phyloP scores from a whole-genome alignment of 495 filamentous ascomycete species.

The Trichocladium antarcticum region DNA sequence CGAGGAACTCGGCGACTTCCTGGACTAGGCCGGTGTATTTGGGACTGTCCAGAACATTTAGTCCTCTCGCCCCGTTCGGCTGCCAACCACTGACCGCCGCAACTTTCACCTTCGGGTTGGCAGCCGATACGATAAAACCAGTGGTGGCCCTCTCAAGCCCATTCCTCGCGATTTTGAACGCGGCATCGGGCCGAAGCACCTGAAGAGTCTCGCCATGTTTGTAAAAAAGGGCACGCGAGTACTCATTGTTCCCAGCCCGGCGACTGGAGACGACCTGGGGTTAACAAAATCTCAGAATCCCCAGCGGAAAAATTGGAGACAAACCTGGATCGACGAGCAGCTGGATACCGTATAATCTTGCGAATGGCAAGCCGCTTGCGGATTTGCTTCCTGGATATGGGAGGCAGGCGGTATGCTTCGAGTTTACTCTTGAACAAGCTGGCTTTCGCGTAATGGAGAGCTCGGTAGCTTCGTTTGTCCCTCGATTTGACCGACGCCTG shows the following conservation, averaged over 20 bases:
- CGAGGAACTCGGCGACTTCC: background rate
- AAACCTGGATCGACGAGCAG: slow-evolving; percentile 6
- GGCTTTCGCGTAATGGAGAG: background rate
- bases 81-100: slow-evolving; percentile 10
- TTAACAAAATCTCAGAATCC: background rate
- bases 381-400: background rate
- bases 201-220: background rate
- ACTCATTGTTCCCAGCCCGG: background rate
- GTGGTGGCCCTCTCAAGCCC: background rate
- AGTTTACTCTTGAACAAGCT: background rate
- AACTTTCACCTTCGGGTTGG: background rate
- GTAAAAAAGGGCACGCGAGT: background rate
- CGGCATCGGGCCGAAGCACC: background rate
- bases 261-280: background rate
- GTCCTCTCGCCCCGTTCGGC: background rate
- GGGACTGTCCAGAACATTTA: background rate
- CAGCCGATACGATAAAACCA: slow-evolving; percentile 3
- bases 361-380: background rate
- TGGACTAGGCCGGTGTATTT: slow-evolving; percentile 2
- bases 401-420: background rate
- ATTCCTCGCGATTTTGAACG: background rate
- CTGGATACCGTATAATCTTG: background rate
- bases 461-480: background rate
- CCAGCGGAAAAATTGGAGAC: background rate
- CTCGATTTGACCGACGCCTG: background rate